Evolutionary conservation across 2,329 filamentous ascomycete genomes (phyloP).

Genomic region (Endocalyx cinctus): DNA sequence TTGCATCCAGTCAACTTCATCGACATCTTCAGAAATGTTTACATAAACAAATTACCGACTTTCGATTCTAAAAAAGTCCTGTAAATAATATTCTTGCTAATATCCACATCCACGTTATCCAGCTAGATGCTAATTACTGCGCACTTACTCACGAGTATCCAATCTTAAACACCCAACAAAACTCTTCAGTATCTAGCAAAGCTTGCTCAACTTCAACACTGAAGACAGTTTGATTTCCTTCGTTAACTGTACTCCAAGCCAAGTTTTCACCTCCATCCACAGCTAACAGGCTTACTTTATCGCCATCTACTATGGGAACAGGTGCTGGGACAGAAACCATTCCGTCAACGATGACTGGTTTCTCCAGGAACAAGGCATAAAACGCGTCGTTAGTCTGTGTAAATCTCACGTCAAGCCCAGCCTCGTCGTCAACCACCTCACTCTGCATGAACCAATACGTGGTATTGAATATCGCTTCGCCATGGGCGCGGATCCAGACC

Average conservation of each 20-base stretch:
- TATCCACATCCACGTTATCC: no score
- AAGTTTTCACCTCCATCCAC: constrained; percentile 24
- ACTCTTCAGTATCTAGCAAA: constrained; percentile 19
- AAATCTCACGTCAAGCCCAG: constrained; percentile 37
- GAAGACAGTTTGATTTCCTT: constrained; percentile 10
- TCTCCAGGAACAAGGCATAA: constrained; percentile 42
- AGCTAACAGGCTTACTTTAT: constrained; percentile 41
- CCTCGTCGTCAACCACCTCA: constrained; percentile 14
- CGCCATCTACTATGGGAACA: constrained; percentile 42
- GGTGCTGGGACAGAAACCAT: constrained; percentile 36
- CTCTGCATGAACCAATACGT: constrained; percentile 36
- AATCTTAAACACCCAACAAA: constrained; percentile 24
- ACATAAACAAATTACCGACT: no score
- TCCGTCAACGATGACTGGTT: constrained; percentile 28
- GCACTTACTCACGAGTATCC: constrained; percentile 13
- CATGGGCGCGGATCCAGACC: constrained; percentile 48
- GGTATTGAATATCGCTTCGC: constrained; percentile 53
- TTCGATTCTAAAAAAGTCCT: no score
- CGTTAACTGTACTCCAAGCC: constrained; percentile 14
- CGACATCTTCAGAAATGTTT: no score
- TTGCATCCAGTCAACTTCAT: no score
- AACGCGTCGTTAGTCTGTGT: constrained; percentile 49
- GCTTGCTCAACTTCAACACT: constrained; percentile 13
- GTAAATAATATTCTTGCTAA: no score
- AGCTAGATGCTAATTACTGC: no score